phyloP scores from a whole-genome alignment of 805 yeast genomes.

The Wickerhamomyces chambardii region DNA sequence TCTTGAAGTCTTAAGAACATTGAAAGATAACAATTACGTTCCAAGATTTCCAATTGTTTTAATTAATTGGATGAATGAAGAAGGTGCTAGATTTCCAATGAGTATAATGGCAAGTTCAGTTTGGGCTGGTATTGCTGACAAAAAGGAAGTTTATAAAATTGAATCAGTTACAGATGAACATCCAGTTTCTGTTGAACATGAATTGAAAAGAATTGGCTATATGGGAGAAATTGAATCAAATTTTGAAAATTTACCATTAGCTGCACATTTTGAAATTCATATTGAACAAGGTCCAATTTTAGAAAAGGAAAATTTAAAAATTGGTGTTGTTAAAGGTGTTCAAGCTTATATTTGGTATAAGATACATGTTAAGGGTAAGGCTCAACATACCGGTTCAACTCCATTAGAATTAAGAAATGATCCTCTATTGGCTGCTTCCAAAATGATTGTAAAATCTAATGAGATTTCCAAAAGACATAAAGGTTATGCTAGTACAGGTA shows the following conservation, averaged over 20 bases:
- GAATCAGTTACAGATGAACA: conserved; percentile 43
- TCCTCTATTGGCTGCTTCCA: conserved; percentile 49
- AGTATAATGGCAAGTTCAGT: conserved; percentile 59
- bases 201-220: conserved; percentile 54
- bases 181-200: conserved; percentile 41
- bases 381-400: conserved; percentile 71
- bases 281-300: conserved; percentile 73
- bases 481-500: conserved; percentile 54
- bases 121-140: conserved; percentile 45
- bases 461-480: conserved; percentile 41
- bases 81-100: conserved; percentile 72
- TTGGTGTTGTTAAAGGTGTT: conserved; percentile 60
- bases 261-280: conserved; percentile 67
- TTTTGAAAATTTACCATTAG: conserved; percentile 41
- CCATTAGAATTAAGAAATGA: conserved; percentile 55
- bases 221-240: conserved; percentile 42
- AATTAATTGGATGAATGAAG: conserved; percentile 70
- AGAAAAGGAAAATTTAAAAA: conserved; percentile 42
- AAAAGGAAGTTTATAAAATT: conserved; percentile 40
- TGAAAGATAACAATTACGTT: conserved; percentile 44
- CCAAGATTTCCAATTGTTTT: conserved; percentile 64
- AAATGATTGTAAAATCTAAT: conserved; percentile 45
- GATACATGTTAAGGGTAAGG: conserved; percentile 48
- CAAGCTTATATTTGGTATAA: conserved; percentile 61
- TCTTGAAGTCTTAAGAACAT: conserved; percentile 55